A percentile compares a stretch with the other conserved stretches of the same genome.
Evolutionary conservation across 306 rosid species (phyloP).

Genomic region (Citrullus mucosospermus): DNA sequence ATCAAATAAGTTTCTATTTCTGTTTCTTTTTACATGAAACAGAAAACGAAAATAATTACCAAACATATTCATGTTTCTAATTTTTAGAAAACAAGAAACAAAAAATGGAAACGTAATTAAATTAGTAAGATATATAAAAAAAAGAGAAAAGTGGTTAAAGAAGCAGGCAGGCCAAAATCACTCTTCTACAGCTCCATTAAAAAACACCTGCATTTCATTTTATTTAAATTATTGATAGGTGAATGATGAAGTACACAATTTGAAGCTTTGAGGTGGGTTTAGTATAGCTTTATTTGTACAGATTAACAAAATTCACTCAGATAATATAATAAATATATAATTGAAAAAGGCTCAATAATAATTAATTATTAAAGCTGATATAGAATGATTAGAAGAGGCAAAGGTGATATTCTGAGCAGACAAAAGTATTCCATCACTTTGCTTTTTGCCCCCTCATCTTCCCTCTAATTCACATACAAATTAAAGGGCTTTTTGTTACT

Average conservation of each 20-base stretch:
- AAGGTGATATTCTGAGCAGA: background rate
- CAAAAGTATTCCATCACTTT: background rate
- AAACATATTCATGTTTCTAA: too few species aligned
- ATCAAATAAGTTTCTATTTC: too few species aligned
- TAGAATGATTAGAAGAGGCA: constrained; percentile 1
- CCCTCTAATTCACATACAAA: background rate
- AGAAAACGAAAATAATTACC: too few species aligned
- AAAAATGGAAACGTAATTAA: too few species aligned
- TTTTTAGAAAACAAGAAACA: too few species aligned
- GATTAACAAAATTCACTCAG: background rate
- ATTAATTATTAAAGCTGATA: background rate
- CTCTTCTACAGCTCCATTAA: too few species aligned
- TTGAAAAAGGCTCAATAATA: background rate
- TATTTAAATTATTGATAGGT: background rate
- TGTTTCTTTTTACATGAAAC: too few species aligned
- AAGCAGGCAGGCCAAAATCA: too few species aligned
- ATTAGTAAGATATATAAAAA: too few species aligned
- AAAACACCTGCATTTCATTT: background rate
- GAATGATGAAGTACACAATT: background rate
- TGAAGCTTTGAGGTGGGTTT: background rate
- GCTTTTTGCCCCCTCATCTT: background rate
- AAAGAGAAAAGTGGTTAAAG: too few species aligned
- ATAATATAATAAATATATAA: background rate
- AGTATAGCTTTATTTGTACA: background rate
- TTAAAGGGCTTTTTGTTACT: background rate